Percentiles rank a stretch among this genome's conserved stretches.
Conservation (phyloP, 2,329 filamentous ascomycete species). For the Xylaria sp. region DNA sequence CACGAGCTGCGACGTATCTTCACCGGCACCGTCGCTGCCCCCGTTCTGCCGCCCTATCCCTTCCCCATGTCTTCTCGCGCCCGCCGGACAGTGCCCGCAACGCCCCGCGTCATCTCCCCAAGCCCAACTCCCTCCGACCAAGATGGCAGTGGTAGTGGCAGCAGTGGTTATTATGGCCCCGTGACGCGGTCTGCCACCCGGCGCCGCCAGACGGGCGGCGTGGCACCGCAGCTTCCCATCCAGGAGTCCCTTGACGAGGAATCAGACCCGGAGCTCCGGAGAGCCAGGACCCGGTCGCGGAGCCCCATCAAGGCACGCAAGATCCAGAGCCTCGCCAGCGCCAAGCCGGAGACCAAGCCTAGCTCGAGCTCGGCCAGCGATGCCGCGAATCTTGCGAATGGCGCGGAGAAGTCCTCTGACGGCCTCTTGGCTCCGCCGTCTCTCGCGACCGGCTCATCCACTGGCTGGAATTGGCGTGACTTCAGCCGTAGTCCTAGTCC, state of each 20-base stretch:
- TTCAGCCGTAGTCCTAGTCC: conserved; percentile 93
- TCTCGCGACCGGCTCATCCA: conserved; percentile 53
- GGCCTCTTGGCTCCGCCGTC: conserved; percentile 78
- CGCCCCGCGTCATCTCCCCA: conserved; percentile 89
- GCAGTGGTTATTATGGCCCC: conserved; percentile 70
- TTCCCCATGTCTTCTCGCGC: conserved; percentile 64
- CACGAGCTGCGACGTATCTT: conserved; percentile 62
- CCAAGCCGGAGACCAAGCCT: conserved; percentile 52
- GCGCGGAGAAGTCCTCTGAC: conserved; percentile 57
- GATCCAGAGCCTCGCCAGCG: conserved; percentile 63
- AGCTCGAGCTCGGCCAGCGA: conserved; percentile 49
- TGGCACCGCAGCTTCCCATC: conserved; percentile 67
- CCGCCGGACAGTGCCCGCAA: conserved; percentile 73
- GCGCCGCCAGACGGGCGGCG: conserved; percentile 59
- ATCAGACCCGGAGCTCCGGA: conserved; percentile 63
- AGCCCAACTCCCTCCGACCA: conserved; percentile 80
- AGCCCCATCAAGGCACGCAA: conserved; percentile 70
- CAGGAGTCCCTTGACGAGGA: conserved; percentile 67
- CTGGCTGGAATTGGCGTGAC: conserved; percentile 82
- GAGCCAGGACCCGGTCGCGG: conserved; percentile 76
- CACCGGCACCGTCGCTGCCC: conserved; percentile 65
- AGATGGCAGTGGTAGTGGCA: conserved; percentile 56
- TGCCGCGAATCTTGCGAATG: conserved; percentile 38
- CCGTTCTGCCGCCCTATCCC: conserved; percentile 70
- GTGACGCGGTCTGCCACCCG: conserved; percentile 79